Conservation (phyloP, 192 early-diverging fungal species). For the Cladochytrium replicatum region DNA sequence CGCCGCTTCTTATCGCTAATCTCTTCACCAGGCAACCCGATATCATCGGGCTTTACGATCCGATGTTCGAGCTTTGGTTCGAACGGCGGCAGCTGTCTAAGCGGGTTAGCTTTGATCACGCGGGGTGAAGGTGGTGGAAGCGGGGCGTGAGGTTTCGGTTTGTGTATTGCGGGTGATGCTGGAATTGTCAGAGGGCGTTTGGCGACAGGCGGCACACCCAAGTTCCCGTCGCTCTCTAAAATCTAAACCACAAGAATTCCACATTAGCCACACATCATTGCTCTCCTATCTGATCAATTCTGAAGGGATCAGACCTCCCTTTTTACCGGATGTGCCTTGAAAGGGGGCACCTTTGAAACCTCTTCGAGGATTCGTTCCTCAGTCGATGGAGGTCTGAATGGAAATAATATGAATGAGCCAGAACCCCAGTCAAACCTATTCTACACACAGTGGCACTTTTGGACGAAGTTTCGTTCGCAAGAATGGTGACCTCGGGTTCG, state of each 20-base stretch:
- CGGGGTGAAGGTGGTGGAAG: constrained; percentile 9
- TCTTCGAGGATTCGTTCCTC: constrained; percentile 25
- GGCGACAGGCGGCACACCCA: constrained; percentile 11
- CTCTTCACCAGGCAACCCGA: constrained; percentile 52
- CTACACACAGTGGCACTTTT: constrained; percentile 23
- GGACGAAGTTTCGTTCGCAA: constrained; percentile 31
- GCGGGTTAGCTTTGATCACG: constrained; percentile 38
- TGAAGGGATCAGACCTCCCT: constrained; percentile 22
- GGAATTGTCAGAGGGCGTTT: constrained; percentile 27
- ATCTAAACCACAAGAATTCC: constrained; percentile 17
- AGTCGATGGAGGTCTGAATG: constrained; percentile 12
- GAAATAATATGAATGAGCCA: constrained; percentile 1
- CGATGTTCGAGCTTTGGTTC: constrained; percentile 26
- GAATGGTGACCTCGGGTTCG: constrained; percentile 33
- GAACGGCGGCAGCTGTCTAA: constrained; percentile 32
- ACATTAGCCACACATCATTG: too few species aligned
- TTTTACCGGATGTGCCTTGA: constrained; percentile 38
- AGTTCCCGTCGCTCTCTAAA: constrained; percentile 7
- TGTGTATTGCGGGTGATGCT: constrained; percentile 27
- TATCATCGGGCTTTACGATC: constrained; percentile 19
- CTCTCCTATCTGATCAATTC: too few species aligned
- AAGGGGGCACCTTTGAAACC: constrained; percentile 21
- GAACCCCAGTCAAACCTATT: too few species aligned
- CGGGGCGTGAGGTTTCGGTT: constrained; percentile 20
- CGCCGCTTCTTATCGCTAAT: constrained; percentile 40